Evolutionary conservation across 2,329 filamentous ascomycete genomes (phyloP), one percentile per base, ranked within the genome.

Genomic region (Penicillium polonicum): DNA sequence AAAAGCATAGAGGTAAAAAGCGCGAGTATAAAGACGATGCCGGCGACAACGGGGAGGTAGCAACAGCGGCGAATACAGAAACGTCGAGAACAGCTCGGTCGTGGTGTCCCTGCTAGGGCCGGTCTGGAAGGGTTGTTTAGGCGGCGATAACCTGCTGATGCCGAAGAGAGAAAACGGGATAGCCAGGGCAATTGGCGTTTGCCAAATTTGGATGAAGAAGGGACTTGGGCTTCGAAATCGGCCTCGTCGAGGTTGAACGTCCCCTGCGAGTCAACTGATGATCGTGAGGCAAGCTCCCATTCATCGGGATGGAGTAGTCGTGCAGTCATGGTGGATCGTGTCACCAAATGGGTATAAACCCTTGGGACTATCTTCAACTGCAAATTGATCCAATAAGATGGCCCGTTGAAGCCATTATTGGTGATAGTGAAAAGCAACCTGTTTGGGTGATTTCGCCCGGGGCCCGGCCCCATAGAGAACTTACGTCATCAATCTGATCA

Each of bases 1-100:
- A 79, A 76, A 65, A 85, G 78, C 21, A 81, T 70, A 44, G 76
- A 77, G 2, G 76, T 77, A 42, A 81, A 66, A 23, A 82, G 23
- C 4, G 74, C 58, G 13, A 79, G 64, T 5, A 70, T 60, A 23
- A 72, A 60, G 17, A 77, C 31, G 10, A 72, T 64, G 5, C 64
- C 66, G 8, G 59, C 58, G 8, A 72, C 50, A 8, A 68, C 59
- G 50, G 70, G 68, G 5, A 72, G 41, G 55, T 71, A 68, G 52
- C 69, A 70, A 52, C 64, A 75, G 31, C 66, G 60, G 25, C 72
- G 74, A 33, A 65, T 59, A 15, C 68, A 52, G 36, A 70, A 60
- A 25, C 70, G 72, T 46, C 70, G 70, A 51, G 64, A 55, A 54
- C 65, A 71, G 42, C 61, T 62, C 25, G 65, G 64, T 44, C 68